A percentile compares a stretch with the other conserved stretches of the same genome.
phyloP scores from a whole-genome alignment of 2,329 filamentous ascomycete genomes.

The Cordyceps cateniannulata region DNA sequence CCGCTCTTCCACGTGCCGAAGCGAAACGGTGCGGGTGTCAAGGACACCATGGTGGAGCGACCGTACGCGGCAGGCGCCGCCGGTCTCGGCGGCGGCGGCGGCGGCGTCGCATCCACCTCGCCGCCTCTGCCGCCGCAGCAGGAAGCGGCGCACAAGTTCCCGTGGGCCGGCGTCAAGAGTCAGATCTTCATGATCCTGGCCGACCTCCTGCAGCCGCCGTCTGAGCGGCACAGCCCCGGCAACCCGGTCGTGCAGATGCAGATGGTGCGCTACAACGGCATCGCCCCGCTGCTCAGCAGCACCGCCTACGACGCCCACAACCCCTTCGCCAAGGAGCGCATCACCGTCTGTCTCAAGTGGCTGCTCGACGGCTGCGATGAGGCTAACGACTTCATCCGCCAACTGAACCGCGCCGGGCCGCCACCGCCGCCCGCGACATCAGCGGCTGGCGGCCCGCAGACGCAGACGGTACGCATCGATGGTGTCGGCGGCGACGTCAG shows the following conservation, averaged over 20 bases:
- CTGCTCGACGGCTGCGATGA: conserved; percentile 68
- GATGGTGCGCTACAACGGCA: conserved; percentile 76
- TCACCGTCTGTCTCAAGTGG: conserved; percentile 83
- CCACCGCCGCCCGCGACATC: conserved; percentile 31
- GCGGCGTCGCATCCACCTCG: conserved; percentile 38
- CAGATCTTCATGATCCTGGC: conserved; percentile 87
- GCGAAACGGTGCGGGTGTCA: conserved; percentile 22
- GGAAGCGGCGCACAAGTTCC: conserved; percentile 56
- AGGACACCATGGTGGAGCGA: conserved; percentile 51
- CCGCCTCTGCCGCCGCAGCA: conserved; percentile 49
- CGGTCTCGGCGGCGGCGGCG: conserved; percentile 14
- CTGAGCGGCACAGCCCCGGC: conserved; percentile 51
- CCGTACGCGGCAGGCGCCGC: conserved; percentile 43
- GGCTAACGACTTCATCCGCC: conserved; percentile 64
- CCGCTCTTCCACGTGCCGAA: conserved; percentile 48
- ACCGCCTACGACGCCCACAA: conserved; percentile 91
- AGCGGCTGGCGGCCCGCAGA: conserved; percentile 27
- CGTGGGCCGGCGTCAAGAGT: conserved; percentile 76
- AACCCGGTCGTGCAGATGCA: conserved; percentile 78
- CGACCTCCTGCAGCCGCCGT: conserved; percentile 78
- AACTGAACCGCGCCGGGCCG: conserved; percentile 46
- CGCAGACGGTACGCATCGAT: conserved; percentile 45
- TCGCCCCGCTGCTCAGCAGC: conserved; percentile 82
- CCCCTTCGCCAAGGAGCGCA: conserved; percentile 87
- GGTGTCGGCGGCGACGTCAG: conserved; percentile 51